Base-by-base conservation (phyloP, 805 yeast species). In the Yarrowia porcina region DNA sequence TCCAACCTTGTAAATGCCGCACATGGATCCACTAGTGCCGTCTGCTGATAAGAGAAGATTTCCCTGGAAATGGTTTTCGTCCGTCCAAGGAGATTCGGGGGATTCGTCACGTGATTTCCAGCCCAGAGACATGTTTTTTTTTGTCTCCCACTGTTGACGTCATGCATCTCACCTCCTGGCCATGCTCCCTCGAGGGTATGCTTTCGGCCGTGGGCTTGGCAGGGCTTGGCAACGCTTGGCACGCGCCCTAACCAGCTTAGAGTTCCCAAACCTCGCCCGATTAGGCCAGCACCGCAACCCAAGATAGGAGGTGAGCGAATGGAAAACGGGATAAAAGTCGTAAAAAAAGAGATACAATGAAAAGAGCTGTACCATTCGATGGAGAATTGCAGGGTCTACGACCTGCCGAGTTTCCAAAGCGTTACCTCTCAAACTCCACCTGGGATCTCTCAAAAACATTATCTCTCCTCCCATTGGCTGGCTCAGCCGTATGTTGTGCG, bases 201-300 rank as follows among this genome's bases (percentile, higher is more conserved):
- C 33, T 27, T 42, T 42, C 33, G 33, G 49, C 21, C 49, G 9
- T 20, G 27, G 52, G 35, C 52, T 45, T 45, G 52, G 52, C 52
- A 18, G 36, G 38, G 10, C 52, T 45, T 45, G 52, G 52, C 52
- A 45, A 27, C 23, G 50, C 50, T 41, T 41, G 45, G 45, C 45
- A 41, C 49, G 49, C 49, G 20, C 36, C 35, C 35, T 45, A 45
- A 28, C 25, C 50, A 13, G 25, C 50, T 13, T 28, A 18, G 18
- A 12, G 23, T 45, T 45, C 13, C 17, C 20, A 3, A 21, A 10
- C 8, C 27, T 18, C 27, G 27, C 36, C 52, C 25, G 38, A 45
- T 45, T 45, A 20, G 36, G 36, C 18, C 25, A 2, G 17, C 10
- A 12, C 20, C 27, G 44, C 44, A 27, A n/a, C 44, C 44, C 20